Base-by-base conservation (phyloP, 2,329 filamentous ascomycete genomes). In the Mollisia scopiformis region DNA sequence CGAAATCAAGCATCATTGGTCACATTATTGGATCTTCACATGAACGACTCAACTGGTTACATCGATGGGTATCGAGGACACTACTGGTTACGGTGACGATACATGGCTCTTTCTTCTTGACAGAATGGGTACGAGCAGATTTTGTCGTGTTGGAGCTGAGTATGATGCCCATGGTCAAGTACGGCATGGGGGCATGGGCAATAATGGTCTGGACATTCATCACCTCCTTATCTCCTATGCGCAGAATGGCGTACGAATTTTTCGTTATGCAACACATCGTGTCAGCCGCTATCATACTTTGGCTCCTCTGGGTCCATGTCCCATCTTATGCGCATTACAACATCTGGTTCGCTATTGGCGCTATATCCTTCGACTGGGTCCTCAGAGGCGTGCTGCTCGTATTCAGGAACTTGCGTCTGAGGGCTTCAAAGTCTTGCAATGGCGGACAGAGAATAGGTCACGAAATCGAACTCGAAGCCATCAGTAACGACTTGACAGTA, bases 31-130 rank as follows among this genome's bases (percentile, higher is more conserved):
- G 88, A 11, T 80, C 83, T 10, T 86, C 87, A 62, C 86, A 91
- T 69, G 88, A 91, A 74, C 81, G 86, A 8, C 77, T 91, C 60
- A 91, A 90, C 72, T 91, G 88, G 88, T 75, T 91, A 55, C 89
- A 92, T 69, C 82, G 89, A 62, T 92, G 89, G 88, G 84, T 88
- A 10, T 87, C 85, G 2, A 82, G 89, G 61, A 88, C 86, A 58
- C 84, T 91, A 76, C 82, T 91, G 35, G 76, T 91, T 16, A 90
- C 86, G 0, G 85, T 84, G 1, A 87, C 87, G 1, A 80, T 91
- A 3, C 89, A 92, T 68, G 88, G 89, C 62, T 89, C 85, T 67
- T 85, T 89, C 72, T 91, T 90, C 72, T 87, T 86, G 75, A 77
- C 78, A 2, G 82, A 88, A 69, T 91, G 88, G 86, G 80, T 81